Evolutionary conservation across 208 protist genomes (phyloP).

Genomic region (Acanthamoeba royreba): DNA sequence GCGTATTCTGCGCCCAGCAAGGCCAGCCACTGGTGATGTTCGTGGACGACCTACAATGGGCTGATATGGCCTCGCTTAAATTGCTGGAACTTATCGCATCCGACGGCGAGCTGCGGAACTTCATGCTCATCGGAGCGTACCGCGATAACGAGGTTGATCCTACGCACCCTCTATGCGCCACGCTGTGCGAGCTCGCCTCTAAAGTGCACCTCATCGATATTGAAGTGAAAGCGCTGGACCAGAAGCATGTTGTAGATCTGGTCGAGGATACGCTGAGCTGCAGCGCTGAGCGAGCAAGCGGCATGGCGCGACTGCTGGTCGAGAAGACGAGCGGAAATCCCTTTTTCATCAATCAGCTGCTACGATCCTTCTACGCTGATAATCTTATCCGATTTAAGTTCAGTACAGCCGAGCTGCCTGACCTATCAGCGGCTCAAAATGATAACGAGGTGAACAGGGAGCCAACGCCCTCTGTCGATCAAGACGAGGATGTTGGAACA

Average conservation of each 20-base stretch:
- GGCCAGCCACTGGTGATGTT: conserved; percentile 17
- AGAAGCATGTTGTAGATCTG: neutral
- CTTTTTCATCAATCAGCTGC: conserved; percentile 50
- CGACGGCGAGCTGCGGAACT: neutral
- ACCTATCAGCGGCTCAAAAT: neutral
- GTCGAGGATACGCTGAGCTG: conserved; percentile 19
- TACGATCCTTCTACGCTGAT: neutral
- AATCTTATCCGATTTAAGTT: conserved; percentile 1
- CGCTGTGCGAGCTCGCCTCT: neutral
- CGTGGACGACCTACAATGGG: conserved; percentile 45
- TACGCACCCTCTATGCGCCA: neutral
- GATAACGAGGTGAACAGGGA: too few relatives aligned
- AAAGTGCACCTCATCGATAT: neutral
- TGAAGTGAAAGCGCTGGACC: neutral
- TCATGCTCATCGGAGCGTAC: conserved; percentile 43
- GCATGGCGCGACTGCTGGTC: neutral
- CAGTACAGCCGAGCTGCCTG: too few relatives aligned
- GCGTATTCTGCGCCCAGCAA: neutral
- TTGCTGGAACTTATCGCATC: neutral
- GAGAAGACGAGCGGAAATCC: conserved; percentile 33
- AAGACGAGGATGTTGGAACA: neutral
- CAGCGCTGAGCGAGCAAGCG: neutral
- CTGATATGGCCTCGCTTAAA: conserved; percentile 33
- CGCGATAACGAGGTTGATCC: conserved; percentile 16
- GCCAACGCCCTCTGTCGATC: neutral